phyloP scores from a whole-genome alignment of 2,329 filamentous ascomycete genomes.

The Claviceps arundinis region DNA sequence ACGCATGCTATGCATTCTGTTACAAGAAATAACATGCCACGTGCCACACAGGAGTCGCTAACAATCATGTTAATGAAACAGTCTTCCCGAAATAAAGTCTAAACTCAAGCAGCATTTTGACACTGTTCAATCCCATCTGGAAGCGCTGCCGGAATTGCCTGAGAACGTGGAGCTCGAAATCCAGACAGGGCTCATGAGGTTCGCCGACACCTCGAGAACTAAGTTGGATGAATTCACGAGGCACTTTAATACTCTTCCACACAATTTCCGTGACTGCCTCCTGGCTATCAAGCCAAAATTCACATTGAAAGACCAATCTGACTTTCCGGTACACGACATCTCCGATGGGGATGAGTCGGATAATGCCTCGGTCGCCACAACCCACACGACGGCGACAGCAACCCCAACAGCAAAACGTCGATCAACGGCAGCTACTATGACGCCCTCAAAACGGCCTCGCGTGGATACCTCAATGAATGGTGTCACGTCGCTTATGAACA shows the following conservation, averaged over 20 bases:
- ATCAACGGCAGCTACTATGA: conserved; percentile 13
- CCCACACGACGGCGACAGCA: conserved; percentile 10
- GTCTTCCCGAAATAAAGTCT: conserved; percentile 38
- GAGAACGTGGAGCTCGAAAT: conserved; percentile 55
- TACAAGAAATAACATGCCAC: not conserved
- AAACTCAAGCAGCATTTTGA: conserved; percentile 37
- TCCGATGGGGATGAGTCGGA: conserved; percentile 25
- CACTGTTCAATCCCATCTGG: conserved; percentile 40
- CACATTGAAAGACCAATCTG: conserved; percentile 24
- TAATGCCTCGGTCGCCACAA: conserved; percentile 12
- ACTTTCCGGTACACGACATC: conserved; percentile 25
- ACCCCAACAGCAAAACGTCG: conserved; percentile 19
- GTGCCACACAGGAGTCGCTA: not conserved
- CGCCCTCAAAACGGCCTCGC: conserved; percentile 22
- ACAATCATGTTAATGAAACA: conserved; percentile 11
- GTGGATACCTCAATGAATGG: conserved; percentile 9
- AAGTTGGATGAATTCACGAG: conserved; percentile 34
- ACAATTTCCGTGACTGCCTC: conserved; percentile 36
- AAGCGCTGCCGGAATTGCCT: conserved; percentile 51
- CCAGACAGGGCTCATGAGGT: conserved; percentile 41
- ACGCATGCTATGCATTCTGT: not conserved
- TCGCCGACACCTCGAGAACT: conserved; percentile 41
- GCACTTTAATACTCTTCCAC: conserved; percentile 32
- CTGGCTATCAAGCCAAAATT: conserved; percentile 33
- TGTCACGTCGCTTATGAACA: conserved; percentile 2